These are phyloP conservation scores for Circinella minor DNA, from an alignment of 371 early-diverging fungal species.

Conservation along the genomic window DNA sequence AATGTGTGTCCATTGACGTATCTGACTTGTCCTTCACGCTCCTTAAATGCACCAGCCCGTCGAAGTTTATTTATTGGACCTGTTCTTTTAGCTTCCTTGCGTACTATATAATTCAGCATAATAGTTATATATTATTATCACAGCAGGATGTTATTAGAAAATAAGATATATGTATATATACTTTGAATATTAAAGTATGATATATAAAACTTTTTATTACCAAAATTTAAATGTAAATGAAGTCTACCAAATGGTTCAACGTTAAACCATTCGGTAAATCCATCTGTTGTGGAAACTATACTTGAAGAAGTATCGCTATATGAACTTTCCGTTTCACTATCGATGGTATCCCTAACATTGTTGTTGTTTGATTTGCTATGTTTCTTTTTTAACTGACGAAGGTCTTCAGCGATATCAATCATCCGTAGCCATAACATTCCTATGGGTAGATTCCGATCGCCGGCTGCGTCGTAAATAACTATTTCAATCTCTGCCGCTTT, in stretches of 20 bases:
- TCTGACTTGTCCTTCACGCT: conserved; percentile 75
- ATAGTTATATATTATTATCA: neutral
- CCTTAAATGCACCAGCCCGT: conserved; percentile 90
- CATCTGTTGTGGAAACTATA: neutral
- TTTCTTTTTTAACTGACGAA: conserved; percentile 66
- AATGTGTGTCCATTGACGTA: conserved; percentile 93
- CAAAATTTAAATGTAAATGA: conserved; percentile 77
- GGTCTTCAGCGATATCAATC: conserved; percentile 75
- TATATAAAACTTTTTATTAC: conserved; percentile 28
- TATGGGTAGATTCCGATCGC: conserved; percentile 65
- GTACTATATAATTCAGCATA: conserved; percentile 9
- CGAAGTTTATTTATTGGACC: conserved; percentile 76
- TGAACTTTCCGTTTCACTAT: conserved; percentile 18
- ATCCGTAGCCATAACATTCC: conserved; percentile 84
- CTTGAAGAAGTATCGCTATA: neutral
- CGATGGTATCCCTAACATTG: conserved; percentile 30
- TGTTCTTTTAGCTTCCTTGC: conserved; percentile 45
- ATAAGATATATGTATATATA: neutral
- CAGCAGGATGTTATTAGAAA: neutral
- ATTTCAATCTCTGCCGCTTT: conserved; percentile 91
- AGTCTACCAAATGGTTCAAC: conserved; percentile 93
- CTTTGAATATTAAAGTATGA: neutral
- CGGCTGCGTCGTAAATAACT: conserved; percentile 70
- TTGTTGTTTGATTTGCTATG: neutral
- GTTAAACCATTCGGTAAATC: conserved; percentile 80